A percentile compares a stretch with the other conserved stretches of the same genome.
Evolutionary conservation across 2,329 filamentous ascomycete species (phyloP).

Genomic region (Fusarium sp.): DNA sequence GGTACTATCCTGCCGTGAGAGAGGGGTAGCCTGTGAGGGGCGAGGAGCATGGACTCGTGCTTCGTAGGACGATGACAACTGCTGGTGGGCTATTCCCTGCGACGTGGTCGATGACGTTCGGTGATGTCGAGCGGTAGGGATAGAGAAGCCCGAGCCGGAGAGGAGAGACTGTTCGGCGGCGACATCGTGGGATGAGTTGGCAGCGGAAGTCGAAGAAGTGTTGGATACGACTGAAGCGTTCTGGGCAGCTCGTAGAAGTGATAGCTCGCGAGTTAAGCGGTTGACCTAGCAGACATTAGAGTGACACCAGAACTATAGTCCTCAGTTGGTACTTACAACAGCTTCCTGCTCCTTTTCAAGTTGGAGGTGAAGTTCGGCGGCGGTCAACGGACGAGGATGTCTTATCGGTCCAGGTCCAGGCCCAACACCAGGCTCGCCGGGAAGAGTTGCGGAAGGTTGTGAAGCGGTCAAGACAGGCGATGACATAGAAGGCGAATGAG

Average conservation of each 20-base stretch:
- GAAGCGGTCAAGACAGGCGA: constrained; percentile 47
- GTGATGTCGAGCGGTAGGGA: constrained; percentile 66
- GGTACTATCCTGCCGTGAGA: constrained; percentile 66
- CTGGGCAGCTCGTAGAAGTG: constrained; percentile 78
- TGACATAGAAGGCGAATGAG: constrained; percentile 49
- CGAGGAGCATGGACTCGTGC: constrained; percentile 58
- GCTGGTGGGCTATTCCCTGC: constrained; percentile 56
- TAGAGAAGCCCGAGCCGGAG: constrained; percentile 67
- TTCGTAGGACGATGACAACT: constrained; percentile 52
- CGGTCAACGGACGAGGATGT: constrained; percentile 87
- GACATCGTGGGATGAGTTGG: constrained; percentile 62
- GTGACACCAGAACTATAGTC: background rate
- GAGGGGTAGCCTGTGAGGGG: constrained; percentile 56
- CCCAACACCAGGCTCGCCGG: constrained; percentile 57
- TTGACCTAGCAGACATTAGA: constrained; percentile 74
- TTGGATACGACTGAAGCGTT: constrained; percentile 75
- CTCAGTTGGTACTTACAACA: constrained; percentile 67
- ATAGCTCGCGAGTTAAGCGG: constrained; percentile 88
- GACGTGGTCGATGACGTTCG: constrained; percentile 70
- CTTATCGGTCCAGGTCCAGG: constrained; percentile 78
- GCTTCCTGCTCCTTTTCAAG: constrained; percentile 96
- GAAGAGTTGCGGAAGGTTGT: constrained; percentile 40
- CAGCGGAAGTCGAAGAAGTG: constrained; percentile 69
- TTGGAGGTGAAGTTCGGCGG: constrained; percentile 87
- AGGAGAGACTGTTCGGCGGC: constrained; percentile 64